Base-by-base conservation (phyloP, 1,284 basidiomycete species). In the Puccinia coronata region DNA sequence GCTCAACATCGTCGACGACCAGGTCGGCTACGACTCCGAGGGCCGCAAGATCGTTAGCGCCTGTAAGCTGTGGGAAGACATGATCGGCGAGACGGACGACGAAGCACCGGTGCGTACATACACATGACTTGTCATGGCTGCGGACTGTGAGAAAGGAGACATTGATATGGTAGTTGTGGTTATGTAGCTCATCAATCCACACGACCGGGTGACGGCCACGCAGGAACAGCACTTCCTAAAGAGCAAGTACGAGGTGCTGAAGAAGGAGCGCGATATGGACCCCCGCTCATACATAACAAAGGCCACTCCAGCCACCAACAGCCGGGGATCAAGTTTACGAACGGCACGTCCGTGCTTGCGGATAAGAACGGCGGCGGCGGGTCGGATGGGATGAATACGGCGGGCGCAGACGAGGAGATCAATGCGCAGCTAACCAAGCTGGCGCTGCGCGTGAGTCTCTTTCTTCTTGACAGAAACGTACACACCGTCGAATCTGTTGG, bases 1-100 rank as follows among this genome's bases (percentile, higher is more conserved):
- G 9, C 6, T 90, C 90, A 85, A 91, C 89, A 39, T 92, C 92
- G 0, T 91, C 83, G 16, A 83, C 82, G 25, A 85, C 84, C 83
- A 91, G 12, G 88, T 89, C 23, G 88, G 90, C 5, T 90, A 90
- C 0, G 91, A 92, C 84, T 79, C 86, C 85, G 81, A 87, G 87
- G 82, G 86, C 86, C 80, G 84, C 85, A 86, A 74, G 12, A 36
- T 82, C 61, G 65, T 47, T 23, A 74, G 61, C 41, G 78, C 59
- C 59, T 75, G 55, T 72, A 61, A 77, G 49, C 43, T 77, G n/a
- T 77, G 49, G 79, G 79, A 81, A 55, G 79, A 81, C 55, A 81
- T 81, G 79, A 81, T 81, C 55, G 79, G 79, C 11, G 79, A 81
- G 63, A 61, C 79, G 18, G 79, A 81, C 53, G 79, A 81, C 43